Conservation (phyloP, 2,329 filamentous ascomycete genomes). For the Fusarium sp. region DNA sequence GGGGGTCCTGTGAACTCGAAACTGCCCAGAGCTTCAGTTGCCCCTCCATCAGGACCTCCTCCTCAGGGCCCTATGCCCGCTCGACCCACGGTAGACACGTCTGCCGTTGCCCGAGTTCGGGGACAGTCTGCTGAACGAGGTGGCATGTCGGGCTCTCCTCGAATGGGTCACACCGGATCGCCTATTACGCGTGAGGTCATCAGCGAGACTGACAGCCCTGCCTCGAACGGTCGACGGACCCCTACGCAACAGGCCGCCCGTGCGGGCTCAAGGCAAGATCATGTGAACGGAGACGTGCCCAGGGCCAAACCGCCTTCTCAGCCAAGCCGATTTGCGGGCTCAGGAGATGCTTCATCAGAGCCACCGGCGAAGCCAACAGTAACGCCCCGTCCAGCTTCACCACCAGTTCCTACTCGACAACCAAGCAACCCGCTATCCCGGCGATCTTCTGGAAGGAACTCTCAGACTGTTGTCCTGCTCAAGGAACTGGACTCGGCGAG, state of each 20-base stretch:
- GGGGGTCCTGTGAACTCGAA: conserved; percentile 52
- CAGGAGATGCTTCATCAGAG: conserved; percentile 77
- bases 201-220: conserved; percentile 62
- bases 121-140: conserved; percentile 63
- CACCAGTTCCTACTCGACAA: conserved; percentile 69
- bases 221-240: conserved; percentile 72
- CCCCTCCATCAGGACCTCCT: conserved; percentile 62
- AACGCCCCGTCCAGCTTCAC: conserved; percentile 63
- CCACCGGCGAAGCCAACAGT: conserved; percentile 55
- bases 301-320: conserved; percentile 50
- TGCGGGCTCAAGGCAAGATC: conserved; percentile 53
- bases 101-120: conserved; percentile 57
- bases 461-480: conserved; percentile 78
- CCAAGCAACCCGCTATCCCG: conserved; percentile 69
- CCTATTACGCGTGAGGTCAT: conserved; percentile 53
- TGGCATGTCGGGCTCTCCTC: conserved; percentile 53
- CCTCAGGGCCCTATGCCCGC: conserved; percentile 65
- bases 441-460: conserved; percentile 70
- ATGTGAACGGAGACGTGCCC: conserved; percentile 42
- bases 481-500: conserved; percentile 89
- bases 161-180: conserved; percentile 51
- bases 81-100: conserved; percentile 58
- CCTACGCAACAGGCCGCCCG: conserved; percentile 65
- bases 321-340: conserved; percentile 67
- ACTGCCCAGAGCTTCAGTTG: conserved; percentile 46